Evolutionary conservation across 2,329 filamentous ascomycete species (phyloP).

Genomic region (Chrysosphaeria jannelii): DNA sequence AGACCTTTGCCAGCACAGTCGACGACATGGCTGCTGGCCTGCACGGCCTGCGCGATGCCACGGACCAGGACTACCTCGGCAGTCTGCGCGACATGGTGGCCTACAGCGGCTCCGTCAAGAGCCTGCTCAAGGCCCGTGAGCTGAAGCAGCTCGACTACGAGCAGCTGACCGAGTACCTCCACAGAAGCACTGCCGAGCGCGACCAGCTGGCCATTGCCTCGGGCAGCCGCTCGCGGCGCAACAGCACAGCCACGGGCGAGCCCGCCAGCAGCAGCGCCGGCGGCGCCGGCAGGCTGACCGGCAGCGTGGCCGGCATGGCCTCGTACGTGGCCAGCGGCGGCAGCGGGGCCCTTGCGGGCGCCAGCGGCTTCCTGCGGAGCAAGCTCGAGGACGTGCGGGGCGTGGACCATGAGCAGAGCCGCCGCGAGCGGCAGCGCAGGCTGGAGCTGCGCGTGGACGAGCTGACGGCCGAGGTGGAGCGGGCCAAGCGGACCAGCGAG

Average conservation of each 20-base stretch:
- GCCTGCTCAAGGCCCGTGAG: constrained; percentile 71
- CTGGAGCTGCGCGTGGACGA: constrained; percentile 82
- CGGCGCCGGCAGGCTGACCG: background rate
- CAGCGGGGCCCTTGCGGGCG: constrained; percentile 26
- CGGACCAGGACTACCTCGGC: constrained; percentile 84
- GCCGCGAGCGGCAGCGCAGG: constrained; percentile 64
- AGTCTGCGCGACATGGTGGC: constrained; percentile 85
- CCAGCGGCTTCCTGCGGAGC: constrained; percentile 61
- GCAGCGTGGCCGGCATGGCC: constrained; percentile 1
- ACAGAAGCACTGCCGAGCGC: constrained; percentile 64
- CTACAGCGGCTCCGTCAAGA: constrained; percentile 66
- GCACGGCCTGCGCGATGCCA: constrained; percentile 59
- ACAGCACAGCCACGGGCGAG: background rate
- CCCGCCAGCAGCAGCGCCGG: background rate
- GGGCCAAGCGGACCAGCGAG: constrained; percentile 60
- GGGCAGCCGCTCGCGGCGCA: constrained; percentile 6
- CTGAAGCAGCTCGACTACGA: constrained; percentile 97
- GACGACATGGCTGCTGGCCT: constrained; percentile 58
- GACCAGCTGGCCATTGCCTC: constrained; percentile 33
- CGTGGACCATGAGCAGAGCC: constrained; percentile 79
- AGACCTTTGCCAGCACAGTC: constrained; percentile 61
- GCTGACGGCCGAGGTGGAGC: constrained; percentile 66
- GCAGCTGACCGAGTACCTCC: constrained; percentile 80
- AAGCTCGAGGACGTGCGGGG: constrained; percentile 94
- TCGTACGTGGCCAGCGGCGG: constrained; percentile 3